phyloP scores from a whole-genome alignment of 192 early-diverging fungal species.

The Kickxella alabastrina region DNA sequence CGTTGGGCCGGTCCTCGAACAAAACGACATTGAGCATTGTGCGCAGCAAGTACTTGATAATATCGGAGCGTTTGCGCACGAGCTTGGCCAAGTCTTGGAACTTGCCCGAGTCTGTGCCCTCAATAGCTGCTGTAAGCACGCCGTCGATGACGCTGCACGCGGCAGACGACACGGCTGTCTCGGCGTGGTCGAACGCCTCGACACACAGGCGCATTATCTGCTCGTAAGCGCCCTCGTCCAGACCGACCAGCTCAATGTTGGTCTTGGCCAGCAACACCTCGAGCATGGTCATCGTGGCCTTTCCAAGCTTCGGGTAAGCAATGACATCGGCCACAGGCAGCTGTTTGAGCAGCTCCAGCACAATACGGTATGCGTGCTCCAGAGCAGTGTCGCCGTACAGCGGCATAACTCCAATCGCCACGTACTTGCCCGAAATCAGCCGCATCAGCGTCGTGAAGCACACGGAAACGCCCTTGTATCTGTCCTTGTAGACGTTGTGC shows the following conservation, averaged over 20 bases:
- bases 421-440: conserved; percentile 74
- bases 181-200: conserved; percentile 63
- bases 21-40: conserved; percentile 70
- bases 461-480: conserved; percentile 72
- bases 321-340: conserved; percentile 75
- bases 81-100: conserved; percentile 17
- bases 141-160: conserved; percentile 72
- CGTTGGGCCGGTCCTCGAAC: conserved; percentile 76
- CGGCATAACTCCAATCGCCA: conserved; percentile 88
- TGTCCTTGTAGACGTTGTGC: conserved; percentile 53
- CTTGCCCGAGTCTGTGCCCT: conserved; percentile 38
- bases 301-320: conserved; percentile 55
- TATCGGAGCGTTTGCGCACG: conserved; percentile 52
- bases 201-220: conserved; percentile 73
- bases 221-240: conserved; percentile 56
- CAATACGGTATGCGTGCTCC: conserved; percentile 57
- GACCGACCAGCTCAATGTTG: conserved; percentile 59
- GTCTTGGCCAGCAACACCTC: conserved; percentile 67
- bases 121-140: conserved; percentile 63
- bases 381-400: conserved; percentile 81
- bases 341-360: conserved; percentile 66
- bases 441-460: conserved; percentile 71
- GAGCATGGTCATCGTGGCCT: conserved; percentile 59
- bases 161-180: conserved; percentile 55
- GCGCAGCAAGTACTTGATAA: conserved; percentile 61